Base-by-base conservation (phyloP, 2,329 filamentous ascomycete species). In the Dothistroma septosporum region DNA sequence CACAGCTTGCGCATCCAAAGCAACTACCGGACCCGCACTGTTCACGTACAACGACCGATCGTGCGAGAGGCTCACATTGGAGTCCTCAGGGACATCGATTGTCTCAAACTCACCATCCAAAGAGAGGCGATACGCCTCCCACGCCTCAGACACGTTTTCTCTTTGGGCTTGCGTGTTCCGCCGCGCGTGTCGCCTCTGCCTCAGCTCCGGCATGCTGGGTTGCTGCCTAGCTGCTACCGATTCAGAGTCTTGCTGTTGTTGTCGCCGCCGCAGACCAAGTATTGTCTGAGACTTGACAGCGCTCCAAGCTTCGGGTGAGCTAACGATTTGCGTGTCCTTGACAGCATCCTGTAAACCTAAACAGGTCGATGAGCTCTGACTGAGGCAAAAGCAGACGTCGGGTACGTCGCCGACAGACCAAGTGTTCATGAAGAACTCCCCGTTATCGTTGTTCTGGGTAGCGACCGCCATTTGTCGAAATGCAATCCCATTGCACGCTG, bases 381-480 rank as follows among this genome's bases (percentile, higher is more conserved):
- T 54, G 7, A 68, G 12, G 72, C 73, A 62, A 62, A 66, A 24
- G 69, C 66, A 41, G 68, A 73, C 19, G 68, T 72, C 32, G 69
- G 68, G 14, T 66, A 73, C 47, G 46, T 60, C 33, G 48, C 55
- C 49, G 44, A 71, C 71, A 8, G 66, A 52, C 61, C 69, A 67
- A 21, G 72, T 46, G 63, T 66, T 55, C 67, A 67, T 63, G 22
- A 41, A 37, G 53, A 60, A 63, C 4, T 60, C 57, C 22, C 59
- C 50, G 22, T 62, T 47, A 32, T 24, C 49, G 16, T 22, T 12
- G 4, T 12, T n/a, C 4, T 47, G 28, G 22, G 90, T 91, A 12
- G 82, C 83, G 22, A 91, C 74, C 0, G 83, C 86, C n/a, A 91
- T 77, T 14, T 82, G 86, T 31, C 80, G 79, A 1, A 92, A 74